These are phyloP conservation scores for Botrytis hyacinthi DNA, from an alignment of 2,329 filamentous ascomycete species.

Conservation along the genomic window DNA sequence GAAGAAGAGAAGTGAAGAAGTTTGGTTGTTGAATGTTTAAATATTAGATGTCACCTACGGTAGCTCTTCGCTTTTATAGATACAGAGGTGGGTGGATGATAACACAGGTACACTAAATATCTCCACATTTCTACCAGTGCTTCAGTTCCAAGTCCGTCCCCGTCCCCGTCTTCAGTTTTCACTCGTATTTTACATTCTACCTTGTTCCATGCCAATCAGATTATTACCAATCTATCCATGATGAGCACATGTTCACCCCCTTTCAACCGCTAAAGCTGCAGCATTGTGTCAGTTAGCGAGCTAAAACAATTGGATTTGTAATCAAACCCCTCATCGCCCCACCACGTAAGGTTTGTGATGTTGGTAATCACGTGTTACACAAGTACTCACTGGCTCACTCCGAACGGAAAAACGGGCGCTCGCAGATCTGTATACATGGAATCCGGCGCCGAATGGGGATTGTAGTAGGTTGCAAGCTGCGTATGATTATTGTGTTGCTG, in stretches of 20 bases:
- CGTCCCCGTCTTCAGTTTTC: not conserved
- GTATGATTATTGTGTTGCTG: too few relatives aligned
- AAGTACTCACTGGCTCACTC: not conserved
- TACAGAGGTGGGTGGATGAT: not conserved
- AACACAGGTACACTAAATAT: not conserved
- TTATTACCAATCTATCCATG: not conserved
- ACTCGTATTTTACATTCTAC: not conserved
- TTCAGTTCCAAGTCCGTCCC: not conserved
- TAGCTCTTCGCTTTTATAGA: not conserved
- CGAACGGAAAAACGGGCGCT: too few relatives aligned
- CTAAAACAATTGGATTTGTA: not conserved
- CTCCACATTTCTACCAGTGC: not conserved
- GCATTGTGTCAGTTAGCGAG: not conserved
- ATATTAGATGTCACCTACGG: not conserved
- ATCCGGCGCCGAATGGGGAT: too few relatives aligned
- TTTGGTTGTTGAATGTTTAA: not conserved
- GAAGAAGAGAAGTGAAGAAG: not conserved
- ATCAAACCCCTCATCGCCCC: not conserved
- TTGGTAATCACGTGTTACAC: conserved; percentile 15
- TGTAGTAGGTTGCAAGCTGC: too few relatives aligned
- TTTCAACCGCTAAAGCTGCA: not conserved
- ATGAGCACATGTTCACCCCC: not conserved
- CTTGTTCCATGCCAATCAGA: not conserved
- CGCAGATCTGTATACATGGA: too few relatives aligned
- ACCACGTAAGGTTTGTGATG: not conserved